Evolutionary conservation across 192 early-diverging fungal species (phyloP).

Genomic region (Backusella liffmaniae): DNA sequence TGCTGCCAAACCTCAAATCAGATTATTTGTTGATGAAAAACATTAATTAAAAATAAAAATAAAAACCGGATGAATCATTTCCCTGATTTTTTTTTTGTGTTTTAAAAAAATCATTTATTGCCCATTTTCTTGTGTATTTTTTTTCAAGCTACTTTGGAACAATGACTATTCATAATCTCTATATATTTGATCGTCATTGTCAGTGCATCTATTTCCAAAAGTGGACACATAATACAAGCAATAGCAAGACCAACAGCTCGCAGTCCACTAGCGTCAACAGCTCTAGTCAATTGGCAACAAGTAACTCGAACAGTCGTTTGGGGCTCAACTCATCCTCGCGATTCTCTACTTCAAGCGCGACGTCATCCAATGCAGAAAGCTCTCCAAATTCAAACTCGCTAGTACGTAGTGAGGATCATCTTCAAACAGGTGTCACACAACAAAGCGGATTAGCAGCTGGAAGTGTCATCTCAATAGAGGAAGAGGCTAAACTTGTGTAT

Average conservation of each 20-base stretch:
- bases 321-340: slow-evolving; percentile 43
- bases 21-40: not conserved
- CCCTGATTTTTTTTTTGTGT: not conserved
- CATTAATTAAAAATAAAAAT: not conserved
- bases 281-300: slow-evolving; percentile 28
- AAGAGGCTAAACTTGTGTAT: slow-evolving; percentile 95
- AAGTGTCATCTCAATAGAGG: slow-evolving; percentile 61
- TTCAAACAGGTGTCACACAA: slow-evolving; percentile 27
- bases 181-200: slow-evolving; percentile 95
- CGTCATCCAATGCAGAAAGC: slow-evolving; percentile 26
- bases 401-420: slow-evolving; percentile 16
- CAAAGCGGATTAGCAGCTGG: slow-evolving; percentile 42
- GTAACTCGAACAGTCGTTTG: slow-evolving; percentile 31
- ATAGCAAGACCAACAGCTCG: slow-evolving; percentile 2
- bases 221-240: slow-evolving; percentile 58
- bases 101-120: not conserved
- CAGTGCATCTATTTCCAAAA: slow-evolving; percentile 85
- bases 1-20: not conserved
- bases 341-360: slow-evolving; percentile 33
- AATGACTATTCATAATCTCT: slow-evolving; percentile 76
- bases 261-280: slow-evolving; percentile 28
- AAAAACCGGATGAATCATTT: not conserved
- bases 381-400: slow-evolving; percentile 24
- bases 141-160: no score
- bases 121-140: no score